A percentile compares a stretch with the other conserved stretches of the same genome.
These are phyloP conservation scores for Diaporthe humulicola DNA, from an alignment of 2,329 filamentous ascomycete species.

Conservation along the genomic window DNA sequence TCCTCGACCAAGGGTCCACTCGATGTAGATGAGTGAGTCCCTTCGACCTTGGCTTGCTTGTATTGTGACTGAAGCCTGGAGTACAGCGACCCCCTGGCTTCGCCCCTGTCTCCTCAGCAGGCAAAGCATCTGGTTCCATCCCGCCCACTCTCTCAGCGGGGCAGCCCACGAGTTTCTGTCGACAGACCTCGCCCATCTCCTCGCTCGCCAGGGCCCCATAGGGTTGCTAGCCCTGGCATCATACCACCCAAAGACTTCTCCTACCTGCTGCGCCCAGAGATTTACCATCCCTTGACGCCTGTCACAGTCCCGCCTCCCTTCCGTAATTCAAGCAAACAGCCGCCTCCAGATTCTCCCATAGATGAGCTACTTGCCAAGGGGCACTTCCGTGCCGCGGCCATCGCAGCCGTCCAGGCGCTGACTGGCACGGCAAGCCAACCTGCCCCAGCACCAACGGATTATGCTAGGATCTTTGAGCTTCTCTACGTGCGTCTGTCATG, in stretches of 20 bases:
- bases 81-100: conserved; percentile 45
- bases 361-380: conserved; percentile 76
- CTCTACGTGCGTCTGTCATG: conserved; percentile 87
- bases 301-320: conserved; percentile 75
- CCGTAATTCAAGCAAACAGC: conserved; percentile 75
- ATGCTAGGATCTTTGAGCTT: conserved; percentile 78
- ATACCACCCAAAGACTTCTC: conserved; percentile 78
- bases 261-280: conserved; percentile 82
- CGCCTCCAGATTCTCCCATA: conserved; percentile 74
- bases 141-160: conserved; percentile 41
- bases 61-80: conserved; percentile 24
- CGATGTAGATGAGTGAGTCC: conserved; percentile 78
- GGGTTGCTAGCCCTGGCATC: conserved; percentile 43
- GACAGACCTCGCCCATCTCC: conserved; percentile 43
- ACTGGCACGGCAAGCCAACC: conserved; percentile 58
- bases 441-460: conserved; percentile 65
- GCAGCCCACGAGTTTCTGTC: conserved; percentile 44
- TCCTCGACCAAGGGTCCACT: conserved; percentile 84
- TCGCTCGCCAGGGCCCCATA: conserved; percentile 51
- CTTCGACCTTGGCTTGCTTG: conserved; percentile 15
- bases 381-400: conserved; percentile 85
- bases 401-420: conserved; percentile 73
- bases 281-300: conserved; percentile 84
- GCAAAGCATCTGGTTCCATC: conserved; percentile 43
- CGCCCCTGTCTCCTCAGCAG: conserved; percentile 42